Conservation (phyloP, 768 basidiomycete species). For the Leucosporidium scottii region DNA sequence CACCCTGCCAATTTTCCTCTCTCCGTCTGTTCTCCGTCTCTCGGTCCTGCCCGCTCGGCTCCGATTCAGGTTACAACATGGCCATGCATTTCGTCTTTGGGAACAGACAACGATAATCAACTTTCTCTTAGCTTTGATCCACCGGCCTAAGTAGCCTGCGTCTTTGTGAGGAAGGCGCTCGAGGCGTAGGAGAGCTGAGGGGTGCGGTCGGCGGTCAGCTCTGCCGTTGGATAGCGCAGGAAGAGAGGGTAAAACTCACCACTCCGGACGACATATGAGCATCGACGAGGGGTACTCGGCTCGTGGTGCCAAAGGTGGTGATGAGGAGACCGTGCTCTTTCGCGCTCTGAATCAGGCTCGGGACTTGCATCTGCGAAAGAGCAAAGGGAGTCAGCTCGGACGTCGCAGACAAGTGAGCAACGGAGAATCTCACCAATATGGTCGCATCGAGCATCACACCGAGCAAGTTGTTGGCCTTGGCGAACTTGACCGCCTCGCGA, state of each 20-base stretch:
- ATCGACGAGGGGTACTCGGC: conserved; percentile 38
- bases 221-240: no score
- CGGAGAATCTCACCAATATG: conserved; percentile 59
- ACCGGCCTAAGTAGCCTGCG: neutral
- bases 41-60: no score
- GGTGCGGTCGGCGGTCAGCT: neutral
- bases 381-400: conserved; percentile 7
- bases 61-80: no score
- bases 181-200: conserved; percentile 9
- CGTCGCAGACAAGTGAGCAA: neutral
- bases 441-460: conserved; percentile 84
- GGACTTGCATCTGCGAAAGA: conserved; percentile 66
- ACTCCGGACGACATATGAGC: conserved; percentile 43
- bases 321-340: conserved; percentile 82
- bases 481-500: conserved; percentile 85
- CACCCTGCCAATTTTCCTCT: no score
- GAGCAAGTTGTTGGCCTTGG: conserved; percentile 81
- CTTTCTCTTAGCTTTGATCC: no score
- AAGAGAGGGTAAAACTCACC: neutral
- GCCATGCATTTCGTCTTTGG: no score
- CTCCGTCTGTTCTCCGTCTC: no score
- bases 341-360: conserved; percentile 79
- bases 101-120: no score
- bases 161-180: conserved; percentile 2
- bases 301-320: conserved; percentile 59